Conservation (phyloP, 2,329 filamentous ascomycete species). For the Colletotrichum theobromicola region DNA sequence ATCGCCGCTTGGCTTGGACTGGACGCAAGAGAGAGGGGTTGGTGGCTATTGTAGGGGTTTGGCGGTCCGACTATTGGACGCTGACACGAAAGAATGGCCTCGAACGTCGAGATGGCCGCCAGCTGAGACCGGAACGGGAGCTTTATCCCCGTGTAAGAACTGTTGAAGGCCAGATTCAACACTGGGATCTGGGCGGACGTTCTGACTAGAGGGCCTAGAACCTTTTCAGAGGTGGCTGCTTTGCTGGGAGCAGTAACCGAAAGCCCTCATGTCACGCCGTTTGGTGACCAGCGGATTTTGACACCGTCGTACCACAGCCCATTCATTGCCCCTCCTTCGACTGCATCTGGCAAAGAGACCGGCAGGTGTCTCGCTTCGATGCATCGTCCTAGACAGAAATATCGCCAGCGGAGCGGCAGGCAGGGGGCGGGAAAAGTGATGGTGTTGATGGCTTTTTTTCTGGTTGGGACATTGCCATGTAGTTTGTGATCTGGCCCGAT, state of each 20-base stretch:
- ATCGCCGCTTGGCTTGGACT: slow-evolving; percentile 10
- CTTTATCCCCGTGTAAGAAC: background rate
- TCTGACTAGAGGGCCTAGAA: slow-evolving; percentile 1
- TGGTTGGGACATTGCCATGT: background rate
- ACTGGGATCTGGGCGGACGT: background rate
- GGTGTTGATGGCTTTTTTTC: background rate
- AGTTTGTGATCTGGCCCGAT: background rate
- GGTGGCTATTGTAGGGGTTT: background rate
- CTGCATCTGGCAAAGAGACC: background rate
- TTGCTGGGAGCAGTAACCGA: slow-evolving; percentile 3
- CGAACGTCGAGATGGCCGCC: background rate
- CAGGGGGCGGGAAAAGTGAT: background rate
- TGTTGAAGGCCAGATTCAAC: background rate
- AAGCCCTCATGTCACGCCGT: background rate
- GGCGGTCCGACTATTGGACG: background rate
- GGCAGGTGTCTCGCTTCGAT: background rate
- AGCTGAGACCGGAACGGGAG: background rate
- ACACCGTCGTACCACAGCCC: background rate
- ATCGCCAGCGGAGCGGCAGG: background rate
- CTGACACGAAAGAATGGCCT: background rate
- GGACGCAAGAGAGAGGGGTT: background rate
- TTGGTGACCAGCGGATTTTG: background rate
- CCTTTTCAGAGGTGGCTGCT: background rate
- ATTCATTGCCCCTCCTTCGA: background rate
- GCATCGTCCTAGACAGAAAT: background rate